phyloP scores from a whole-genome alignment of 1,284 basidiomycete genomes.

The Entoloma clypeatum region DNA sequence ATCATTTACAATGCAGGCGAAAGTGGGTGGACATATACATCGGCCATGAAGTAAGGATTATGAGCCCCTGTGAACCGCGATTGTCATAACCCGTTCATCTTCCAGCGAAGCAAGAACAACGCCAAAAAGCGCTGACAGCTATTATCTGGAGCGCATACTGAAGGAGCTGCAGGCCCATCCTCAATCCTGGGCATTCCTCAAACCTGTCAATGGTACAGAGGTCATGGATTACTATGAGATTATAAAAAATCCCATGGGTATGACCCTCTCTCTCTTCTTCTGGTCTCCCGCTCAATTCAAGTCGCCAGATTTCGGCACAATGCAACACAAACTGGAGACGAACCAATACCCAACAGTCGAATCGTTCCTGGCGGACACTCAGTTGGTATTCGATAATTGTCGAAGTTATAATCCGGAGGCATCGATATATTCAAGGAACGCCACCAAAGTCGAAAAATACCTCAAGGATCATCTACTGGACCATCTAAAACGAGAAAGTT shows the following conservation, averaged over 20 bases:
- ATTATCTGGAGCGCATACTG: constrained; percentile 80
- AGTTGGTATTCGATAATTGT: constrained; percentile 91
- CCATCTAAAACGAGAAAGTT: constrained; percentile 27
- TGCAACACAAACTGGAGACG: constrained; percentile 89
- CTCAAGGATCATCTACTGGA: constrained; percentile 49
- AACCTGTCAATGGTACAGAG: constrained; percentile 80
- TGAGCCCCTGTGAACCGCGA: not conserved
- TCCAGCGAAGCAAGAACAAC: constrained; percentile 37
- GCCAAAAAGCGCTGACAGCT: constrained; percentile 54
- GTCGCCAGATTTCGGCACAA: constrained; percentile 78
- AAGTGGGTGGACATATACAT: constrained; percentile 90
- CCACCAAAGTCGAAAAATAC: constrained; percentile 76
- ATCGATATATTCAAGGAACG: constrained; percentile 85
- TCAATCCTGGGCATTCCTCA: constrained; percentile 84
- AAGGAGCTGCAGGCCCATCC: constrained; percentile 81
- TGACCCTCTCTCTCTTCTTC: constrained; percentile 1
- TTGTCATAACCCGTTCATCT: constrained; percentile 9
- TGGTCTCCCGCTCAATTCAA: constrained; percentile 11
- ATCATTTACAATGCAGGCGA: constrained; percentile 51
- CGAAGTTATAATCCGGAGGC: constrained; percentile 84
- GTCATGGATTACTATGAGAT: constrained; percentile 92
- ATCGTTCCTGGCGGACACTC: constrained; percentile 77
- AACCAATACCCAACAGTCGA: constrained; percentile 78
- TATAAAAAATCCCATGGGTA: constrained; percentile 93
- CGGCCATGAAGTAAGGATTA: constrained; percentile 67